Percentiles rank a stretch among this genome's conserved stretches.
phyloP scores from a whole-genome alignment of 2,329 filamentous ascomycete species.

The Aspergillus clavatus region DNA sequence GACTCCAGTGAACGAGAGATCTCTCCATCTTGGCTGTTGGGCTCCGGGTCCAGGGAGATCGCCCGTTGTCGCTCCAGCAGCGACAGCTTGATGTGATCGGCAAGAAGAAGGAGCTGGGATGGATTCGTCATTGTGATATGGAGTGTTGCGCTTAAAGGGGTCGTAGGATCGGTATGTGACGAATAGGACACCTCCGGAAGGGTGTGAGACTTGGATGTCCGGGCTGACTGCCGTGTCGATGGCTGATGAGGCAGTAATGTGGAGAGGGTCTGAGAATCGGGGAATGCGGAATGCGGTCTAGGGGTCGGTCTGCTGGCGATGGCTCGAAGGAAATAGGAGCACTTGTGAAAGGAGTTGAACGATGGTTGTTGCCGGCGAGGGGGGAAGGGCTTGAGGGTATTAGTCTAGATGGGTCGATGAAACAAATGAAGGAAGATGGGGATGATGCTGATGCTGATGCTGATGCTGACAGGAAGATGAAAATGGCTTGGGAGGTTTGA shows the following conservation, averaged over 20 bases:
- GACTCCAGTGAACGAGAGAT: slow-evolving; percentile 85
- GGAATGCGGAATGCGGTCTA: neutral
- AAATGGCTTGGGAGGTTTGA: neutral
- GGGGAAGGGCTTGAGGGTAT: neutral
- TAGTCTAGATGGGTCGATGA: neutral
- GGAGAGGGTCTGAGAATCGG: neutral
- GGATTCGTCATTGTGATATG: slow-evolving; percentile 49
- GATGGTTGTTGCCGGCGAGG: neutral
- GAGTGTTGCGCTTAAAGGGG: neutral
- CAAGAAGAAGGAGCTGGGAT: slow-evolving; percentile 80
- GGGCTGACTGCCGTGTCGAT: too few relatives aligned
- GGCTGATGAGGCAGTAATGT: neutral
- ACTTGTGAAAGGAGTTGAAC: neutral
- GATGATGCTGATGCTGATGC: slow-evolving; percentile 3
- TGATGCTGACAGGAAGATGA: slow-evolving; percentile 2
- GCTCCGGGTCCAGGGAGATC: slow-evolving; percentile 71
- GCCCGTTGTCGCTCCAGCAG: slow-evolving; percentile 87
- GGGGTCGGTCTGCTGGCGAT: neutral
- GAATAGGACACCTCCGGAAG: neutral
- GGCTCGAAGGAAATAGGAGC: neutral
- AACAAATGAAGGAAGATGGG: neutral
- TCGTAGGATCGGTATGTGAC: neutral
- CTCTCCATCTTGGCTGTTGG: slow-evolving; percentile 78
- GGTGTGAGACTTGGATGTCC: neutral
- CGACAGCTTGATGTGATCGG: slow-evolving; percentile 95